phyloP scores from a whole-genome alignment of 2,329 filamentous ascomycete species.

The Hypoxylon sp. region DNA sequence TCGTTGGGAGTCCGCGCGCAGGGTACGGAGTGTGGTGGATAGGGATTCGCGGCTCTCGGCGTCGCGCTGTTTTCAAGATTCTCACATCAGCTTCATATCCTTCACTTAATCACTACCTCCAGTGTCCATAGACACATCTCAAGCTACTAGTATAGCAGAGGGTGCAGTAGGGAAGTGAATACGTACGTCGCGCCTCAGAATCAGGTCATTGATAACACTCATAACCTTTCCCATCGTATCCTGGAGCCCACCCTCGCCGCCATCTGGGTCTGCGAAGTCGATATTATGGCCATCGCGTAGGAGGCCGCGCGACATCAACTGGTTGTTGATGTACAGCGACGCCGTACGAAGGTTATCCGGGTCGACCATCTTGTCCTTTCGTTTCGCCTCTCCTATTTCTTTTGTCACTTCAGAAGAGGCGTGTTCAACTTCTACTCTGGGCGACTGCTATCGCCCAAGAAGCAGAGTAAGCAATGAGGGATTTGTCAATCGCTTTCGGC shows the following conservation, averaged over 20 bases:
- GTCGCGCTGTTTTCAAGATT: constrained; percentile 74
- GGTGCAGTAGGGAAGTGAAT: constrained; percentile 2
- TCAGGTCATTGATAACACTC: constrained; percentile 92
- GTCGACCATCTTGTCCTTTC: constrained; percentile 58
- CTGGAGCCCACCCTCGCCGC: constrained; percentile 68
- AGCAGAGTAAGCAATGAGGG: constrained; percentile 17
- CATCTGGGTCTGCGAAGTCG: constrained; percentile 82
- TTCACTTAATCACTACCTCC: neutral
- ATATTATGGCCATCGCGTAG: constrained; percentile 78
- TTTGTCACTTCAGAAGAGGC: neutral
- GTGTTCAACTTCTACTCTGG: constrained; percentile 8
- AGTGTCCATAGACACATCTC: neutral
- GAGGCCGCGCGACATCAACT: constrained; percentile 74
- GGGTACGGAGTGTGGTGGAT: constrained; percentile 79
- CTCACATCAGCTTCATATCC: constrained; percentile 18
- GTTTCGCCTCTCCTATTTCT: constrained; percentile 15
- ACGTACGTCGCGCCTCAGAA: constrained; percentile 87
- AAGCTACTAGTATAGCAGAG: neutral
- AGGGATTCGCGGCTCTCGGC: constrained; percentile 88
- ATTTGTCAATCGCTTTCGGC: constrained; percentile 22
- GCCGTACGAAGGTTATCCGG: constrained; percentile 74
- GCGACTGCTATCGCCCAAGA: constrained; percentile 5
- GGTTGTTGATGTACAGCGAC: constrained; percentile 80
- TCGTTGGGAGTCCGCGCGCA: constrained; percentile 81
- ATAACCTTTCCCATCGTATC: constrained; percentile 88